Conservation (phyloP, 2,329 filamentous ascomycete genomes). For the Chaetomium olivaceum region DNA sequence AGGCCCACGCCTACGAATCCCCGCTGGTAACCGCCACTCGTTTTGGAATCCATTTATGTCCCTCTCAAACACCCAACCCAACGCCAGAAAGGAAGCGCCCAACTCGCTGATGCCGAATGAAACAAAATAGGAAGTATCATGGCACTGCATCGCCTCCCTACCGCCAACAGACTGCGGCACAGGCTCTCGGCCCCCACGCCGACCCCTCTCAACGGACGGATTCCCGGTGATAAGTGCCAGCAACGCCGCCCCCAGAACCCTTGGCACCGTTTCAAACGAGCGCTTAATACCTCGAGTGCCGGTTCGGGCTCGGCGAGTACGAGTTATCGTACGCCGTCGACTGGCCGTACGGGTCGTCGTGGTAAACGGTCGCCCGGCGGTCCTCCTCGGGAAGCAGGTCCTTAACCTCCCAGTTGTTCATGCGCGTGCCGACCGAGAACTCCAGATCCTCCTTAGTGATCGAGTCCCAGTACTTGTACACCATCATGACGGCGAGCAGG, state of each 20-base stretch:
- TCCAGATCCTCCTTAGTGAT: constrained; percentile 98
- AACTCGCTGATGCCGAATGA: constrained; percentile 31
- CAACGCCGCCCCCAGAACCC: background rate
- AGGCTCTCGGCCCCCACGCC: background rate
- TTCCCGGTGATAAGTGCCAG: background rate
- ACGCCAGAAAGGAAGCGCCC: constrained; percentile 22
- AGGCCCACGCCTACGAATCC: background rate
- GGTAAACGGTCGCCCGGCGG: constrained; percentile 70
- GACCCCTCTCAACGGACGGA: background rate
- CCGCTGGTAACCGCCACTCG: background rate
- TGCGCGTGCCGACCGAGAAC: constrained; percentile 92
- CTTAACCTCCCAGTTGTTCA: constrained; percentile 98
- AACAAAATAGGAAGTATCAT: constrained; percentile 15
- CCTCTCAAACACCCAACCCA: constrained; percentile 1
- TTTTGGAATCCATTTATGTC: background rate
- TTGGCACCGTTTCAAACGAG: background rate
- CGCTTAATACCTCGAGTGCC: constrained; percentile 51
- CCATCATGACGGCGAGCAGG: constrained; percentile 95
- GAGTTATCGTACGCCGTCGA: constrained; percentile 55
- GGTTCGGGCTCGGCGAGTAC: constrained; percentile 47
- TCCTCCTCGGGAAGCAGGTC: constrained; percentile 82
- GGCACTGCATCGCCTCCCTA: constrained; percentile 20
- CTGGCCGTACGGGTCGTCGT: constrained; percentile 65
- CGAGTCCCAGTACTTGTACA: constrained; percentile 99
- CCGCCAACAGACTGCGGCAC: constrained; percentile 12